phyloP scores from a whole-genome alignment of 1,284 basidiomycete genomes.

The Trichosporon sp. region DNA sequence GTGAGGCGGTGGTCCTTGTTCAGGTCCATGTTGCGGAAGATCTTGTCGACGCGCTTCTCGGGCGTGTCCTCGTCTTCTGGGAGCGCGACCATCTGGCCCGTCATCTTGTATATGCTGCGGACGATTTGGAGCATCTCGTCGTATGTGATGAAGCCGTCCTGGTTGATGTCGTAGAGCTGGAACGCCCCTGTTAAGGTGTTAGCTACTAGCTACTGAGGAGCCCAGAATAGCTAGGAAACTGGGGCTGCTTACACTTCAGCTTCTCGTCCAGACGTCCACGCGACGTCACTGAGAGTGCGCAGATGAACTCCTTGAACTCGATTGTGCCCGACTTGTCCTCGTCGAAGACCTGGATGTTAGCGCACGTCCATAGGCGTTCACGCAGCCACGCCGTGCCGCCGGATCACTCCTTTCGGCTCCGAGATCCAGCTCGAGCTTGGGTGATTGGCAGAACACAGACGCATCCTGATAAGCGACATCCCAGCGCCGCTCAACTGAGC shows the following conservation, averaged over 20 bases:
- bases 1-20: conserved; percentile 84
- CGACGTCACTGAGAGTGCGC: conserved; percentile 89
- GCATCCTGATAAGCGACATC: too few species aligned
- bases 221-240: too few species aligned
- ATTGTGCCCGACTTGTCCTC: conserved; percentile 93
- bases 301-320: conserved; percentile 98
- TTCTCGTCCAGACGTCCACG: conserved; percentile 95
- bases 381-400: too few species aligned
- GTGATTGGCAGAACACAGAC: too few species aligned
- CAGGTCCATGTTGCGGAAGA: conserved; percentile 87
- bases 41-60: conserved; percentile 97
- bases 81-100: conserved; percentile 97
- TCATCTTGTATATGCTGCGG: conserved; percentile 96
- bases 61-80: conserved; percentile 98
- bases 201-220: too few species aligned
- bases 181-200: conserved; percentile 98
- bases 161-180: conserved; percentile 98
- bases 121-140: conserved; percentile 99
- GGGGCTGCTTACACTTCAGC: conserved; percentile 75
- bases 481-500: not conserved
- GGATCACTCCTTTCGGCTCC: too few species aligned
- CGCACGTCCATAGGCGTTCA: not conserved
- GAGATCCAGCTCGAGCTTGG: too few species aligned
- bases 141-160: conserved; percentile 93
- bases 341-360: conserved; percentile 63